Percentiles rank a stretch among this genome's conserved stretches.
Evolutionary conservation across 305 asterid genomes (phyloP).

Genomic region (Fraxinus floribunda): DNA sequence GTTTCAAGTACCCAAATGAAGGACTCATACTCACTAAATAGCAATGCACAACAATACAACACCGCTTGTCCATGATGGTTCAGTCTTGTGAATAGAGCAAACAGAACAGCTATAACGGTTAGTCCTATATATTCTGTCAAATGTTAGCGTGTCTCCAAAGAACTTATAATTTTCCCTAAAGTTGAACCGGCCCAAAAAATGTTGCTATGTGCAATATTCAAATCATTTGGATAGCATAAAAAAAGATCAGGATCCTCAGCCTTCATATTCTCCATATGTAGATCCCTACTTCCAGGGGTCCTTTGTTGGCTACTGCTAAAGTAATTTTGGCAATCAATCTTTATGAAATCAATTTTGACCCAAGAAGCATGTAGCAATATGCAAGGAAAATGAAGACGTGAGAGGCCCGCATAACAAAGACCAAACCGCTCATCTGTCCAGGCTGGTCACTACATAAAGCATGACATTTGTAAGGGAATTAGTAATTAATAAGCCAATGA

Average conservation of each 20-base stretch:
- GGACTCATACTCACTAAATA: slow-evolving; percentile 57
- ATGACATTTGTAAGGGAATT: too few relatives aligned
- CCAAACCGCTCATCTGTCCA: too few relatives aligned
- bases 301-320: slow-evolving; percentile 69
- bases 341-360: slow-evolving; percentile 77
- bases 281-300: slow-evolving; percentile 61
- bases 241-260: slow-evolving; percentile 49
- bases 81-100: slow-evolving; percentile 61
- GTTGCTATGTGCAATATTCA: slow-evolving; percentile 48
- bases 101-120: slow-evolving; percentile 56
- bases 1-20: slow-evolving; percentile 57
- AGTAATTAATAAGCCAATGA: too few relatives aligned
- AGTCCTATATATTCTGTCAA: slow-evolving; percentile 64
- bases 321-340: slow-evolving; percentile 88
- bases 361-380: too few relatives aligned
- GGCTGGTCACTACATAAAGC: too few relatives aligned
- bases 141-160: slow-evolving; percentile 65
- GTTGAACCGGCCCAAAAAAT: slow-evolving; percentile 60
- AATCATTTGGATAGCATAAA: slow-evolving; percentile 58
- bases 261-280: slow-evolving; percentile 60
- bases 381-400: too few relatives aligned
- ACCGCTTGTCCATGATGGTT: slow-evolving; percentile 69
- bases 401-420: too few relatives aligned
- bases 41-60: slow-evolving; percentile 55
- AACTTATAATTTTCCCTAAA: slow-evolving; percentile 42